Percentiles rank a stretch among this genome's conserved stretches.
These are phyloP conservation scores for Psilocybe tampanensis DNA, from an alignment of 768 basidiomycete genomes.

Conservation along the genomic window DNA sequence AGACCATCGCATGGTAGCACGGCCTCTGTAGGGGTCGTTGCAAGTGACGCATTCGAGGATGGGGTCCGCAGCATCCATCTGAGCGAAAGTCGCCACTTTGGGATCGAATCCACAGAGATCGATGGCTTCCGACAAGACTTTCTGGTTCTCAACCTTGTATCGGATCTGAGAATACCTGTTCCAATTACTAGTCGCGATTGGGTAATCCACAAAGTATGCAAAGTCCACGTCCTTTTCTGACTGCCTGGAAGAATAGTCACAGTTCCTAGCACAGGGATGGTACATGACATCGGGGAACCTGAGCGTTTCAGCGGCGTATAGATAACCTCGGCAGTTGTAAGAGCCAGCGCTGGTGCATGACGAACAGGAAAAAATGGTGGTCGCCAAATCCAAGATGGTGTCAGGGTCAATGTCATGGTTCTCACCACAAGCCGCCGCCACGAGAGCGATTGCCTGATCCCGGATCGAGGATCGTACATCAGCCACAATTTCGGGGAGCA, in stretches of 20 bases:
- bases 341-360: neutral
- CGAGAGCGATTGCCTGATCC: neutral
- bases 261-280: neutral
- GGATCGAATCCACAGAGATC: constrained; percentile 24
- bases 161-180: neutral
- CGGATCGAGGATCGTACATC: neutral
- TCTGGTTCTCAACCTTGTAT: neutral
- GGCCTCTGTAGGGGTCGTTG: constrained; percentile 11
- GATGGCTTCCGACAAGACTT: neutral
- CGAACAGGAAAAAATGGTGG: constrained; percentile 3
- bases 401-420: neutral
- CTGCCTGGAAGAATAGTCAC: too few species aligned
- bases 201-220: neutral
- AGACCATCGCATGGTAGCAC: constrained; percentile 26
- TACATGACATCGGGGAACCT: neutral
- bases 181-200: neutral
- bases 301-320: neutral
- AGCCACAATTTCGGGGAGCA: neutral
- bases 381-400: constrained; percentile 11
- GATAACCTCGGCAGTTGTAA: neutral
- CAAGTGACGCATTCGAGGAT: constrained; percentile 29
- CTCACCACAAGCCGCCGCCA: neutral
- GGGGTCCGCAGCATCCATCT: constrained; percentile 23
- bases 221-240: neutral
- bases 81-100: constrained; percentile 17